Base-by-base conservation (phyloP, 805 yeast genomes). In the Saccharomycopsis sp. region DNA sequence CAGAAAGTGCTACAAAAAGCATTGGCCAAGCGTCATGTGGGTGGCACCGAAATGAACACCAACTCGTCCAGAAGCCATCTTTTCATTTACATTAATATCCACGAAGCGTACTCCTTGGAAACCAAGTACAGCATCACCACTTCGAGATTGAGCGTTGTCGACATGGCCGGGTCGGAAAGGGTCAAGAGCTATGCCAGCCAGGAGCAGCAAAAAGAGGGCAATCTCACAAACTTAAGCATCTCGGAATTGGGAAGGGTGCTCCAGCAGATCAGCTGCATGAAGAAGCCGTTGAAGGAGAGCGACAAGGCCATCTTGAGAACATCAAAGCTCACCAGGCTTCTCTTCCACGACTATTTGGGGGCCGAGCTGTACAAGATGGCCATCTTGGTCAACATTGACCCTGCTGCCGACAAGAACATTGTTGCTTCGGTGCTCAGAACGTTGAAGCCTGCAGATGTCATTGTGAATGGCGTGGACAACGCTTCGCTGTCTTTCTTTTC, bases 151-250 rank as follows among this genome's bases (percentile, higher is more conserved):
- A 67, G 71, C 0, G 53, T 74, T 30, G 73, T 69, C 1, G 78
- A 74, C 50, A 51, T 74, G 17, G 76, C 77, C 2, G 78, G 77
- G 1, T 60, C 72, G 6, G 78, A 73, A 52, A 60, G 77, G 49
- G 59, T 68, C 9, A 67, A 66, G 42, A 47, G 58, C 9, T 65
- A 74, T 1, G 61, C 61, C 40, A 67, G 74, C 0, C 73, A 73
- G 3, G 52, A 55, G n/a, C 62, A 65, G 20, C 55, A 68, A 32
- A 62, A 58, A 38, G 78, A 73, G 45, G 69, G 74, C 13, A 64
- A 70, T 37, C 63, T 64, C 39, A 69, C 73, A 13, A 73, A 73
- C 49, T 60, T 62, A 27, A 66, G 73, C 10, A 54, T 71, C 38
- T 63, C 73, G 45, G 69, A 69, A 43, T 54, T 74, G 10, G 77